Conservation (phyloP, 176 grass and related monocot species). For the Rhynchospora tenuis region DNA sequence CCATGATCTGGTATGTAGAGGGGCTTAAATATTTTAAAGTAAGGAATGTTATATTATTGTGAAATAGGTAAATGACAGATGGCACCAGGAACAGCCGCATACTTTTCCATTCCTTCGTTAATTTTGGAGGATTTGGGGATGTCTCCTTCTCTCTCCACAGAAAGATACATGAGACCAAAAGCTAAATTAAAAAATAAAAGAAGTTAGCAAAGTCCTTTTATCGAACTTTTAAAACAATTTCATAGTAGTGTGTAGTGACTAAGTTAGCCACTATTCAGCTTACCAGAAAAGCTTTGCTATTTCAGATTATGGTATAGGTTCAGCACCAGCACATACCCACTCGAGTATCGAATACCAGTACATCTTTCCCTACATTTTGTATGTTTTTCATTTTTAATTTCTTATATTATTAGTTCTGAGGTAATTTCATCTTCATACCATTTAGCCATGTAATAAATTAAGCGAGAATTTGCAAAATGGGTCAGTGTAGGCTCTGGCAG, state of each 20-base stretch:
- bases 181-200: slow-evolving; percentile 37
- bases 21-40: slow-evolving; percentile 92
- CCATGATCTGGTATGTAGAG: slow-evolving; percentile 98
- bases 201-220: neutral
- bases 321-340: slow-evolving; percentile 3
- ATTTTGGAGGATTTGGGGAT: slow-evolving; percentile 43
- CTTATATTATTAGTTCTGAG: neutral
- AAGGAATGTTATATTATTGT: slow-evolving; percentile 93
- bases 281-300: neutral
- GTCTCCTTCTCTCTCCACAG: slow-evolving; percentile 82
- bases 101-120: slow-evolving; percentile 88
- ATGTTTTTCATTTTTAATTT: neutral
- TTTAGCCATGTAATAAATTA: neutral
- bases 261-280: neutral
- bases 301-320: neutral
- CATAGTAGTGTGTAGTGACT: neutral
- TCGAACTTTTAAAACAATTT: neutral
- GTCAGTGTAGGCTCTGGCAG: neutral
- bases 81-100: slow-evolving; percentile 70
- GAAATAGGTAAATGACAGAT: slow-evolving; percentile 88
- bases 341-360: neutral
- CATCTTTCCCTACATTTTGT: neutral
- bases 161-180: slow-evolving; percentile 67
- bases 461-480: neutral
- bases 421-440: neutral